Evolutionary conservation across 164 flowering plant species (phyloP).

Genomic region (Cinnamomum micranthum): DNA sequence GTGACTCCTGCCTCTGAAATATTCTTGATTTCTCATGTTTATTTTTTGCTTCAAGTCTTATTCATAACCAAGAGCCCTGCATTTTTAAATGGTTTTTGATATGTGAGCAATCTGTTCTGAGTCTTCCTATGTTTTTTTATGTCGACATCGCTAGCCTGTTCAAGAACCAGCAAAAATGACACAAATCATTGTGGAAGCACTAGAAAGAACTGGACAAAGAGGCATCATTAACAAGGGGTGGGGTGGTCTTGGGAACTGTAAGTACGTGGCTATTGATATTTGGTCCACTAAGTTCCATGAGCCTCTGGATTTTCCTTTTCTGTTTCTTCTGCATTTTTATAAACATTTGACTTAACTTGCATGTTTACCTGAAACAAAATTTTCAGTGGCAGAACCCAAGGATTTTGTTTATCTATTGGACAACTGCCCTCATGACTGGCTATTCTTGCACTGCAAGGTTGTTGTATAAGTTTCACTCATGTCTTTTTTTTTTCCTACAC

Average conservation of each 20-base stretch:
- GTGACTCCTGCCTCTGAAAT: too few species aligned
- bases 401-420: constrained; percentile 72
- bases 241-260: constrained; percentile 97
- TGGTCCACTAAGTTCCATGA: background rate
- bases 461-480: constrained; percentile 59
- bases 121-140: background rate
- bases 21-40: too few species aligned
- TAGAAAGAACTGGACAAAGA: constrained; percentile 78
- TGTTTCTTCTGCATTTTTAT: background rate
- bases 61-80: too few species aligned
- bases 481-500: too few species aligned
- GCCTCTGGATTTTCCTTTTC: too few species aligned
- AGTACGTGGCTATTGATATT: constrained; percentile 24
- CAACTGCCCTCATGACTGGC: constrained; percentile 95
- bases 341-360: background rate
- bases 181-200: constrained; percentile 75
- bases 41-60: too few species aligned
- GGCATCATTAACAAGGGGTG: constrained; percentile 96
- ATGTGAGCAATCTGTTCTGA: too few species aligned
- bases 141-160: constrained; percentile 60
- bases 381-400: constrained; percentile 76
- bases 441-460: constrained; percentile 81
- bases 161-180: constrained; percentile 93
- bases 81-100: too few species aligned
- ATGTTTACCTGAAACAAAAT: background rate